These are phyloP conservation scores for Polytrichum formosum DNA, from an alignment of 225 moss, liverwort and hornwort species.

Conservation along the genomic window DNA sequence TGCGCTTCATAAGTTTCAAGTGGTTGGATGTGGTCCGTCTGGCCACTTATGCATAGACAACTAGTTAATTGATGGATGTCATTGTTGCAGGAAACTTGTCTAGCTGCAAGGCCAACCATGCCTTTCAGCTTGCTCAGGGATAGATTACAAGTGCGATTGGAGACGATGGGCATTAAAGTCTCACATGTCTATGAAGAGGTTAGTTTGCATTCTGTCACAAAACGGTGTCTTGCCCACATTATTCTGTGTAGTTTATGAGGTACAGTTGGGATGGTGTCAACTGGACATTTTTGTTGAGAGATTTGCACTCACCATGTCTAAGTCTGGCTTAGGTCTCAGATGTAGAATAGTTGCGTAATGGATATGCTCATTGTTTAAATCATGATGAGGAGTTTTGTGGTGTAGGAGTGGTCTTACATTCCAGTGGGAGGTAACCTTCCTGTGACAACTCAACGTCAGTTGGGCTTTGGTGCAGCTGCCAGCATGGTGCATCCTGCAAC, in stretches of 20 bases:
- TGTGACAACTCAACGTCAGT: slow-evolving; percentile 83
- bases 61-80: not conserved
- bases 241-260: too few relatives aligned
- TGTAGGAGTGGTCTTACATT: slow-evolving; percentile 98
- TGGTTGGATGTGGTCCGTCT: too few relatives aligned
- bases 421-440: slow-evolving; percentile 91
- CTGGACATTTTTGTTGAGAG: not conserved
- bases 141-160: slow-evolving; percentile 69
- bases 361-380: too few relatives aligned
- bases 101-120: slow-evolving; percentile 96
- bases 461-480: slow-evolving; percentile 98
- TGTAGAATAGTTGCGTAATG: too few relatives aligned
- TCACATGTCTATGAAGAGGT: slow-evolving; percentile 84
- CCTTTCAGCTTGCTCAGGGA: slow-evolving; percentile 82
- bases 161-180: slow-evolving; percentile 86
- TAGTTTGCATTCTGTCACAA: slow-evolving; percentile 7
- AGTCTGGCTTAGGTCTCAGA: too few relatives aligned
- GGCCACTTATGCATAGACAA: too few relatives aligned
- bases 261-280: not conserved
- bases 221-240: too few relatives aligned
- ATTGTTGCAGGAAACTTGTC: slow-evolving; percentile 81
- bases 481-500: slow-evolving; percentile 99
- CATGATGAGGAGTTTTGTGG: not conserved
- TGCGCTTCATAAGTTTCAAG: too few relatives aligned
- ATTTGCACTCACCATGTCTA: not conserved